Percentiles rank a stretch among this genome's conserved stretches.
Conservation (phyloP, 2,329 filamentous ascomycete species). For the Botrytis paeoniae region DNA sequence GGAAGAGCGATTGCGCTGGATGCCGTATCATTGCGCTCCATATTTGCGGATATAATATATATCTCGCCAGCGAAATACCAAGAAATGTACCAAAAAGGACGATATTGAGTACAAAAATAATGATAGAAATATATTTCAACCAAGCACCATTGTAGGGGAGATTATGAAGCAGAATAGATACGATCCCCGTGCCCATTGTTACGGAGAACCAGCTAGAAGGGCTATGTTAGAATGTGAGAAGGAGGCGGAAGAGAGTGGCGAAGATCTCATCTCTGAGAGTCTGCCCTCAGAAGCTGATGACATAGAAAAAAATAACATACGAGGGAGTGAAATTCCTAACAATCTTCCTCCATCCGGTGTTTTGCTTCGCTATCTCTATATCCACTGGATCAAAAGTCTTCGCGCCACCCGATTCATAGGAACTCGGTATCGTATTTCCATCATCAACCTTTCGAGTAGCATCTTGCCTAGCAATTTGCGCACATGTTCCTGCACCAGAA, state of each 20-base stretch:
- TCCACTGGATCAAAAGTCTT: neutral
- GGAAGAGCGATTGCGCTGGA: slow-evolving; percentile 64
- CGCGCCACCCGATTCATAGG: neutral
- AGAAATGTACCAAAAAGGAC: slow-evolving; percentile 55
- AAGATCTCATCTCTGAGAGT: neutral
- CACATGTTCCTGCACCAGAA: slow-evolving; percentile 2
- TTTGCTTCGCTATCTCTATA: neutral
- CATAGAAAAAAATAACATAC: slow-evolving; percentile 39
- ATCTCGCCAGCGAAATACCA: slow-evolving; percentile 55
- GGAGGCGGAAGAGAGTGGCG: neutral
- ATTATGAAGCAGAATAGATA: slow-evolving; percentile 59
- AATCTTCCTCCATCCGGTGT: slow-evolving; percentile 37
- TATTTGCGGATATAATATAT: slow-evolving; percentile 62
- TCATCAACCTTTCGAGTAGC: neutral
- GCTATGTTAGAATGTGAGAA: neutral
- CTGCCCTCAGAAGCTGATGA: neutral
- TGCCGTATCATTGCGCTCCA: slow-evolving; percentile 65
- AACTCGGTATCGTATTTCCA: neutral
- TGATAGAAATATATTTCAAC: slow-evolving; percentile 57
- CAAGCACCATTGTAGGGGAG: slow-evolving; percentile 59
- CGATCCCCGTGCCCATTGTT: slow-evolving; percentile 67
- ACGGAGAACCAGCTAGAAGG: slow-evolving; percentile 54
- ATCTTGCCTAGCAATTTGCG: slow-evolving; percentile 1
- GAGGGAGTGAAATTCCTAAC: slow-evolving; percentile 55
- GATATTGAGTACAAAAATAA: slow-evolving; percentile 60